These are phyloP conservation scores for Mycothermus thermophilus DNA, from an alignment of 495 filamentous ascomycete species.

Conservation along the genomic window DNA sequence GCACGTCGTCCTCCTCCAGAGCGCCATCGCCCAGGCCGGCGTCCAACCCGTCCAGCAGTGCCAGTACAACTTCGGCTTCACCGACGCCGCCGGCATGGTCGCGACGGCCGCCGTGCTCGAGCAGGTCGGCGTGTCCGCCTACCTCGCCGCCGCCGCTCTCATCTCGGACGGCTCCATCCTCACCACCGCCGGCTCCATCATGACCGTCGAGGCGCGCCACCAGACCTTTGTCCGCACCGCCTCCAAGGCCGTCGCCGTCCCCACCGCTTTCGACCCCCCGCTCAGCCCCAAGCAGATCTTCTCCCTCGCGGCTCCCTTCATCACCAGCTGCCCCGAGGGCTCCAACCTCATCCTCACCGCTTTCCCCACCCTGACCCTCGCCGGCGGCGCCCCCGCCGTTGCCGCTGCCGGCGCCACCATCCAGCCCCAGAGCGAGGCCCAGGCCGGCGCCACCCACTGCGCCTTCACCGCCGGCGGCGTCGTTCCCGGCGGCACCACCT, in stretches of 20 bases:
- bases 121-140: constrained; percentile 48
- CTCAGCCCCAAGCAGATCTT: constrained; percentile 45
- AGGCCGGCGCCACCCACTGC: constrained; percentile 35
- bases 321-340: constrained; percentile 42
- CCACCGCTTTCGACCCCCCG: constrained; percentile 46
- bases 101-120: constrained; percentile 46
- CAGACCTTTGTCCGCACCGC: constrained; percentile 45
- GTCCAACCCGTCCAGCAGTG: constrained; percentile 44
- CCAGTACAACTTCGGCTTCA: constrained; percentile 49
- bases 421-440: constrained; percentile 28
- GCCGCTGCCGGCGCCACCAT: constrained; percentile 30
- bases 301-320: constrained; percentile 51
- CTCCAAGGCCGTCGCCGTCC: constrained; percentile 33
- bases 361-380: constrained; percentile 43
- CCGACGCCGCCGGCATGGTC: constrained; percentile 44
- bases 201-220: constrained; percentile 48
- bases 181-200: constrained; percentile 42
- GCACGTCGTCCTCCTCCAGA: constrained; percentile 43
- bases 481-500: constrained; percentile 39
- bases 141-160: constrained; percentile 48
- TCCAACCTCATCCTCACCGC: constrained; percentile 41
- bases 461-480: constrained; percentile 41
- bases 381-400: constrained; percentile 27
- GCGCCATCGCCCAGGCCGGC: constrained; percentile 39
- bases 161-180: constrained; percentile 39